Evolutionary conservation across 768 basidiomycete genomes (phyloP).

Genomic region (Leccinellum luteum): DNA sequence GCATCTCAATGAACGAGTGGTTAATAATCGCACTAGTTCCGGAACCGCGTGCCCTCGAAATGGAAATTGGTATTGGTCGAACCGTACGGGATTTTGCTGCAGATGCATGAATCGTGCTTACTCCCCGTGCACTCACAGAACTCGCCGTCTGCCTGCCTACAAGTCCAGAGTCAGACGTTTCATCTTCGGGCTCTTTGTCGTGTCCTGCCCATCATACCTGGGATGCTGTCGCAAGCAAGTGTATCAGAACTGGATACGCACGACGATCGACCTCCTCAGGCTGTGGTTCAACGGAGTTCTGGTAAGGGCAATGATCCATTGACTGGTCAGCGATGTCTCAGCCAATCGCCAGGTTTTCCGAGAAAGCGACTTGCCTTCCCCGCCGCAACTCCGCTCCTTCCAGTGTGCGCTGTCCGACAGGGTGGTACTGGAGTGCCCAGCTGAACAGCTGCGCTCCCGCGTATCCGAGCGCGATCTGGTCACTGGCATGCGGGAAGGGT

Average conservation of each 20-base stretch:
- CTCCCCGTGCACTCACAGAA: constrained; percentile 3
- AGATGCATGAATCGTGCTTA: not conserved
- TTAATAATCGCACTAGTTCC: constrained; percentile 4
- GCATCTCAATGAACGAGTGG: not conserved
- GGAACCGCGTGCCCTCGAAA: constrained; percentile 7
- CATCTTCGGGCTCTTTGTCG: not conserved
- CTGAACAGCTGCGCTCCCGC: constrained; percentile 12
- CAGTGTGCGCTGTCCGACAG: constrained; percentile 7
- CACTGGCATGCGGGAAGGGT: constrained; percentile 35
- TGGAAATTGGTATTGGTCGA: constrained; percentile 18
- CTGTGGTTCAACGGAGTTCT: constrained; percentile 9
- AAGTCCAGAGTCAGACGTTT: not conserved
- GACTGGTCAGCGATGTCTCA: not conserved
- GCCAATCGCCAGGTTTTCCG: constrained; percentile 9
- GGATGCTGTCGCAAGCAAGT: constrained; percentile 2
- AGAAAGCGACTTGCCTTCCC: constrained; percentile 10
- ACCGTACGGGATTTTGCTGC: constrained; percentile 2
- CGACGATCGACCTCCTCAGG: not conserved
- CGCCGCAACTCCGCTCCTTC: constrained; percentile 1
- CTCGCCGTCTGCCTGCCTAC: constrained; percentile 13
- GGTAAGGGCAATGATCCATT: constrained; percentile 1
- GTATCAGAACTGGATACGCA: not conserved
- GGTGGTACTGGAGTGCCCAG: constrained; percentile 18
- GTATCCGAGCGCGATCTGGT: constrained; percentile 4
- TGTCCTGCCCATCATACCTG: constrained; percentile 10